Percentiles rank a stretch among this genome's conserved stretches.
Evolutionary conservation across 345 rosid species (phyloP).

Genomic region (Heritiera fomes): DNA sequence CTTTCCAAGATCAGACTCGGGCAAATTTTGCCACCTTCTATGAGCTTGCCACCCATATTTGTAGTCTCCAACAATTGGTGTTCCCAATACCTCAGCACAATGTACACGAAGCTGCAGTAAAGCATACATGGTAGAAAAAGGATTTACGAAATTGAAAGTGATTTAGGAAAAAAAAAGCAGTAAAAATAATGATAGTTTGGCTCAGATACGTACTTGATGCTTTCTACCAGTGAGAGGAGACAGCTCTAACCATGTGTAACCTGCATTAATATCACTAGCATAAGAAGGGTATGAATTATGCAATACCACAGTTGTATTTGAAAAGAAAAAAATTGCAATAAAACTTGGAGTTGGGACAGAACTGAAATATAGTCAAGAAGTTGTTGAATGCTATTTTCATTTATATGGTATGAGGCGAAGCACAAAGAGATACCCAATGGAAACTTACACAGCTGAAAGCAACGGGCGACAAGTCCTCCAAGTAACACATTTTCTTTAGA

Average conservation of each 20-base stretch:
- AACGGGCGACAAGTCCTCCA: background rate
- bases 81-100: constrained; percentile 88
- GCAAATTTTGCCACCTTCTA: constrained; percentile 44
- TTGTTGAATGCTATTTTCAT: background rate
- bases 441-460: background rate
- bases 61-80: constrained; percentile 91
- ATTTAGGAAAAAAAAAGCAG: constrained; percentile 2
- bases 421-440: background rate
- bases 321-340: too few relatives aligned
- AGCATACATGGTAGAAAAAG: constrained; percentile 16
- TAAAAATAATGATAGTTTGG: background rate
- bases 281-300: constrained; percentile 3
- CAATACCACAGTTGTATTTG: constrained; percentile 1
- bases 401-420: background rate
- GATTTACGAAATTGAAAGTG: constrained; percentile 10
- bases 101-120: constrained; percentile 83
- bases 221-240: constrained; percentile 93
- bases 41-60: constrained; percentile 94
- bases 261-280: constrained; percentile 41
- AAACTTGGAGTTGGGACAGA: background rate
- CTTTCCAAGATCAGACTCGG: constrained; percentile 21
- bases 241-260: constrained; percentile 87
- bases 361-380: background rate
- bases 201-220: constrained; percentile 66
- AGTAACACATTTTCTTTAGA: background rate